Evolutionary conservation across 108 stramenopile species (phyloP), one percentile per base, ranked within the genome.

Genomic region (Epithemia pelagica): DNA sequence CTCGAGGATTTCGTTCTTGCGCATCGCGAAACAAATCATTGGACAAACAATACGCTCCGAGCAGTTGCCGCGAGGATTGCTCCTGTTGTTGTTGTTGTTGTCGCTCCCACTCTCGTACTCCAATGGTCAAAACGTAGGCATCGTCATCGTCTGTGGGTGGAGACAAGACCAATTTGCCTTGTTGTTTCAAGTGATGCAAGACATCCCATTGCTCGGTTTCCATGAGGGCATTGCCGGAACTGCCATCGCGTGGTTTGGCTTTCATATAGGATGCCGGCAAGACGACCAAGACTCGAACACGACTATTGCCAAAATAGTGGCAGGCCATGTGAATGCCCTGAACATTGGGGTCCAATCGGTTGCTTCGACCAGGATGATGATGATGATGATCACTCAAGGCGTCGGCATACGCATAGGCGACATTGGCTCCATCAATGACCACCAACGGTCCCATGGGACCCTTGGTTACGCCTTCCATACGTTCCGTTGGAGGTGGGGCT

Each of bases 11-110:
- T 26, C 91, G 65, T 19, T 63, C 66, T 57, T 80, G 69, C 18
- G 91, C 91, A 79, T 92, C 91, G 27, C 89, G 86, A 74, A 88
- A 92, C 75, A 89, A 70, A 59, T 92, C 91, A 71, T 88, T 88
- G 30, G 81, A 83, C 22, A 92, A 58, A 1, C 89, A 81, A 71
- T 79, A 90, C 1, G 84, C 91, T 30, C 82, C 74, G 15, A 85
- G 83, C 27, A 58, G 62, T 28, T 58, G 67, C 8, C 64, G 59
- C 19, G 22, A 28, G 18, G 61, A 21, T 15, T 46, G 5, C 10
- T 5, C 5, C 15, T 46, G 37, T 46, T 46, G 37, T 46, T 46
- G 37, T 30, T 65, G 62, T 0, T 26, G 32, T 33, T 57, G 18
- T 70, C 69, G 70, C 0, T 31, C 24, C 37, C 81, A 82, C 59